These are phyloP conservation scores for Didymella segeticola DNA, from an alignment of 2,329 filamentous ascomycete genomes.

Conservation along the genomic window DNA sequence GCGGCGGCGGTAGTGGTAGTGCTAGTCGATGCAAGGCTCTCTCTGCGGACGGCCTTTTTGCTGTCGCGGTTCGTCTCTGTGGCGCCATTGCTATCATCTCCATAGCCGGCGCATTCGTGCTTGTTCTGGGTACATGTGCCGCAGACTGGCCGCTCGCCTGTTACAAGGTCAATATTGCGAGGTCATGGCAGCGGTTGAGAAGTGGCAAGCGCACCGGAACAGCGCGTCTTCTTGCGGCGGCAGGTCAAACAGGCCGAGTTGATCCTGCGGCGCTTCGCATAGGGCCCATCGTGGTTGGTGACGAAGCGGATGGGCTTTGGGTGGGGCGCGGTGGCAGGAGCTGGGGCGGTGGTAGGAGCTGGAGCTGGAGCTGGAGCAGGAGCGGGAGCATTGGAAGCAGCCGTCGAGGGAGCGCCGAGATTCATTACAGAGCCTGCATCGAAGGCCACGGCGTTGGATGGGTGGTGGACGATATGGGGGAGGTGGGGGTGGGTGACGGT, in stretches of 20 bases:
- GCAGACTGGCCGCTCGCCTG: constrained; percentile 51
- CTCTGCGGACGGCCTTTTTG: constrained; percentile 32
- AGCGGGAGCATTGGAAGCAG: constrained; percentile 23
- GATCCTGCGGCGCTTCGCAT: constrained; percentile 51
- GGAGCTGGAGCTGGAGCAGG: not conserved
- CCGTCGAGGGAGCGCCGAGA: constrained; percentile 36
- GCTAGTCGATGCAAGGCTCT: constrained; percentile 22
- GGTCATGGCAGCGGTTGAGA: not conserved
- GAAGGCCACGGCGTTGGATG: constrained; percentile 7
- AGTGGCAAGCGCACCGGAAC: constrained; percentile 47
- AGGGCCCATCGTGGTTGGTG: constrained; percentile 51
- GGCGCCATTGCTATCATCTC: constrained; percentile 43
- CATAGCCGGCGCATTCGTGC: constrained; percentile 56
- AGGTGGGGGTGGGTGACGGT: constrained; percentile 22
- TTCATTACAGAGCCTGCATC: constrained; percentile 41
- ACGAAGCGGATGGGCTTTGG: constrained; percentile 52
- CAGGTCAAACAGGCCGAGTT: constrained; percentile 56
- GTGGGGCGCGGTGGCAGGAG: constrained; percentile 36
- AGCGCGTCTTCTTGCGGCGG: constrained; percentile 58
- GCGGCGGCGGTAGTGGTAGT: too few species aligned
- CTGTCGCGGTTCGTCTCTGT: constrained; percentile 25
- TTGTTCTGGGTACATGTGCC: constrained; percentile 57
- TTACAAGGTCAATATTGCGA: constrained; percentile 12
- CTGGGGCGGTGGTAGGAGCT: not conserved
- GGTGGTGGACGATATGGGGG: constrained; percentile 19